Percentiles rank a stretch among this genome's conserved stretches.
phyloP scores from a whole-genome alignment of 495 filamentous ascomycete species.

The Penicillium turbatum region DNA sequence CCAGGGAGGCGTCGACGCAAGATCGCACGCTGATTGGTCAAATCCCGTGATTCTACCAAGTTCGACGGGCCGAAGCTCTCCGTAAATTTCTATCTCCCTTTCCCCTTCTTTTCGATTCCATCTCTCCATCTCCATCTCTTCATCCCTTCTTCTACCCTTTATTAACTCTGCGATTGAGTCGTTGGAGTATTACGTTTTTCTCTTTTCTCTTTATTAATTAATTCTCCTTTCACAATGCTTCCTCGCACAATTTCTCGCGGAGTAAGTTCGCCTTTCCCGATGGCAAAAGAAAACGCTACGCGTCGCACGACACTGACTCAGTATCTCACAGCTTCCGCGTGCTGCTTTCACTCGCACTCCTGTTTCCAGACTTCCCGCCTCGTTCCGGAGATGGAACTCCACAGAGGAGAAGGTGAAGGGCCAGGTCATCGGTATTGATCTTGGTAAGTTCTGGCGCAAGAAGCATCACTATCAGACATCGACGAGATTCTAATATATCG shows the following conservation, averaged over 20 bases:
- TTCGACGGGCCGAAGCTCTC: constrained; percentile 45
- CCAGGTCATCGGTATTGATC: constrained; percentile 95
- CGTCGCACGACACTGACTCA: constrained; percentile 25
- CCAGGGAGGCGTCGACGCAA: constrained; percentile 6
- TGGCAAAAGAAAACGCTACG: constrained; percentile 9
- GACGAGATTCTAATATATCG: constrained; percentile 17
- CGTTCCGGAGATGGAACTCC: constrained; percentile 71
- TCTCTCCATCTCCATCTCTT: constrained; percentile 28
- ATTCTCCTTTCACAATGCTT: constrained; percentile 47
- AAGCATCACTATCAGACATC: neutral
- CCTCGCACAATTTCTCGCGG: constrained; percentile 55
- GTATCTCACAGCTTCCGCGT: constrained; percentile 38
- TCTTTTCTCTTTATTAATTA: constrained; percentile 39
- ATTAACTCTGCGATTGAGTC: constrained; percentile 42
- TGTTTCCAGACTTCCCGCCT: constrained; percentile 50
- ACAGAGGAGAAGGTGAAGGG: constrained; percentile 90
- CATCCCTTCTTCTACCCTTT: constrained; percentile 27
- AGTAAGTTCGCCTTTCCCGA: constrained; percentile 53
- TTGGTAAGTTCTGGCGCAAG: constrained; percentile 60
- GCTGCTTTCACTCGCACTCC: constrained; percentile 48
- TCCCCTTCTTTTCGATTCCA: constrained; percentile 27
- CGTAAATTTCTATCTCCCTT: constrained; percentile 47
- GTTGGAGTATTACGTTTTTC: constrained; percentile 31
- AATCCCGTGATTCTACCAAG: constrained; percentile 36
- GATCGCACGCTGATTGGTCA: constrained; percentile 11